Evolutionary conservation across 495 filamentous ascomycete genomes (phyloP), one percentile per base, ranked within the genome.

Genomic region (Penicillium turbatum): DNA sequence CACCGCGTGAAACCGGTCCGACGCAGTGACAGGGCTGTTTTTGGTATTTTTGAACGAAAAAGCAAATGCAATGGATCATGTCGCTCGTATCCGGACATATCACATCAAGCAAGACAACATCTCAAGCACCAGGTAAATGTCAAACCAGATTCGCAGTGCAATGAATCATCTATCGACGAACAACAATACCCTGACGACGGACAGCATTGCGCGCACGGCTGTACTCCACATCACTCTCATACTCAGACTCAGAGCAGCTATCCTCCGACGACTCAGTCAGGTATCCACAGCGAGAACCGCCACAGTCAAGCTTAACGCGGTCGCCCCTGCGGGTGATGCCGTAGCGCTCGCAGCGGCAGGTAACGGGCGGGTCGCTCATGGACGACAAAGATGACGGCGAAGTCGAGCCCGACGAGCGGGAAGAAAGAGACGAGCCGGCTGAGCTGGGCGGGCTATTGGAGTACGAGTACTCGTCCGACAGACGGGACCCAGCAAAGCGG

Each of bases 251-350:
- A 41, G 72, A 75, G 68, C 79, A 84, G 57, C 66, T 68, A 11
- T 63, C 72, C 19, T 72, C 77, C 2, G 79, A 82, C n/a, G 70
- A 73, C 61, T 77, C 74, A 60, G 84, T 80, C 54, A 79, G 78
- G 74, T 87, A 92, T 53, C 87, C 87, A 70, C 91, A 96, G 65
- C 90, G 84, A 54, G 81, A 75, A 55, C 91, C 91, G 39, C 90
- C 90, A 62, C 91, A 96, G 80, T 96, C 91, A 56, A 96, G 83
- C 81, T 90, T 93, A 81, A 96, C 86, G 51, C 90, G 82, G 66
- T 91, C 86, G 55, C 91, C 91, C 74, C 84, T 84, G 73, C 90
- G 88, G 53, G 91, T 97, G 78, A 97, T 95, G 51, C 91, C 91
- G 77, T 93, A 97, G 77, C 91, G 89, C 62, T 97, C 88, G 72